Evolutionary conservation across 768 basidiomycete species (phyloP).

Genomic region (Mycena polygramma): DNA sequence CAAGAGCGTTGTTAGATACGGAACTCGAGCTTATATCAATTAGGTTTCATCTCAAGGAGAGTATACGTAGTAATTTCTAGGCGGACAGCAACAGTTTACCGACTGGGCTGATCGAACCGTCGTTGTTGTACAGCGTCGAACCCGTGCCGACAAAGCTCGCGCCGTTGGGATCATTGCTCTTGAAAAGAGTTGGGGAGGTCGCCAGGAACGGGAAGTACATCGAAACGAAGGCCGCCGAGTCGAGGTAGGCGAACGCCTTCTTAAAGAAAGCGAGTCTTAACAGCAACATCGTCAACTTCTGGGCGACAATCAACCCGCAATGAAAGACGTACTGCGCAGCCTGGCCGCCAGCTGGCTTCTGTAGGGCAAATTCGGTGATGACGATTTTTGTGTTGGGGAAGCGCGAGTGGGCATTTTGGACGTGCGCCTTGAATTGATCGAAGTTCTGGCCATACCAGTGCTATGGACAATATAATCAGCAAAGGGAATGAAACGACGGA

Average conservation of each 20-base stretch:
- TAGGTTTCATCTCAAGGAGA: too few relatives aligned
- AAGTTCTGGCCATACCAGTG: conserved; percentile 41
- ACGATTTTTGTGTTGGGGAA: conserved; percentile 41
- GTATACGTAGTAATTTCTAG: too few relatives aligned
- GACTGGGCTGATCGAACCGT: conserved; percentile 35
- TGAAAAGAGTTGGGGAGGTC: conserved; percentile 44
- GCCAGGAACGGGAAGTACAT: conserved; percentile 56
- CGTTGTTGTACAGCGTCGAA: conserved; percentile 49
- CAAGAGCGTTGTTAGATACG: too few relatives aligned
- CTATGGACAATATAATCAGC: background rate
- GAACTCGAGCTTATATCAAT: too few relatives aligned
- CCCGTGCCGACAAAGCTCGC: conserved; percentile 42
- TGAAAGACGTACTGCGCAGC: conserved; percentile 34
- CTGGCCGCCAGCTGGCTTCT: conserved; percentile 47
- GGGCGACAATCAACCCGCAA: too few relatives aligned
- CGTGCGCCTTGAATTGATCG: conserved; percentile 41
- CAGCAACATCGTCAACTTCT: too few relatives aligned
- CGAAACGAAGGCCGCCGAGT: conserved; percentile 44
- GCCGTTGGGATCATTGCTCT: conserved; percentile 37
- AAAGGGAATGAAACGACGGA: too few relatives aligned
- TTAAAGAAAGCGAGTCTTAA: conserved; percentile 44
- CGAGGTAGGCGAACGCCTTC: conserved; percentile 52
- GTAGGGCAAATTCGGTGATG: conserved; percentile 50
- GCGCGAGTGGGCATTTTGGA: conserved; percentile 14
- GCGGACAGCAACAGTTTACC: conserved; percentile 16